Conservation (phyloP, 148 eudicot species). For the Fallopia convolvulus region DNA sequence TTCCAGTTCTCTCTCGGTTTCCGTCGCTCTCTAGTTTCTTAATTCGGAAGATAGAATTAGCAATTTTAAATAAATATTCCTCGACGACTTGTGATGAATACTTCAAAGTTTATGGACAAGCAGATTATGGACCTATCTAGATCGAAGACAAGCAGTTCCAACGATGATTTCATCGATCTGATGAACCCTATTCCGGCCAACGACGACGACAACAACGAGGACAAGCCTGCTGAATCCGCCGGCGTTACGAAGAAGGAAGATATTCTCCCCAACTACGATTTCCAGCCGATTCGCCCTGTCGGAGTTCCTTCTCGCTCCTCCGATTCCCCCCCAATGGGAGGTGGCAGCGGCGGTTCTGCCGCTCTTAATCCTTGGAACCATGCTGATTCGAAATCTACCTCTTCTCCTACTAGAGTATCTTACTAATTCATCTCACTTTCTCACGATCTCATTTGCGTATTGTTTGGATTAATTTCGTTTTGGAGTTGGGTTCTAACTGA, state of each 20-base stretch:
- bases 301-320: constrained; percentile 15
- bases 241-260: constrained; percentile 41
- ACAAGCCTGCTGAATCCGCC: neutral
- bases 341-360: constrained; percentile 12
- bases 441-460: neutral
- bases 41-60: neutral
- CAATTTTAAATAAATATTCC: neutral
- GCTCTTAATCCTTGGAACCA: constrained; percentile 59
- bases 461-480: neutral
- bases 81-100: constrained; percentile 45
- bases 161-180: constrained; percentile 62
- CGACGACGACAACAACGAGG: constrained; percentile 6
- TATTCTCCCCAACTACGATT: constrained; percentile 71
- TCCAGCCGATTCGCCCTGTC: constrained; percentile 62
- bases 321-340: constrained; percentile 20
- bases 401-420: constrained; percentile 5
- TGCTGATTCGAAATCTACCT: constrained; percentile 21
- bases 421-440: neutral
- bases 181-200: constrained; percentile 45
- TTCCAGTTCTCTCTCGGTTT: neutral
- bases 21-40: neutral
- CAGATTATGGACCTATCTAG: constrained; percentile 94
- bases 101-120: constrained; percentile 86
- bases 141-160: constrained; percentile 31
- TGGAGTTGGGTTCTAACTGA: neutral